phyloP scores from a whole-genome alignment of 164 flowering plant genomes.

The Chimonanthus salicifolius region DNA sequence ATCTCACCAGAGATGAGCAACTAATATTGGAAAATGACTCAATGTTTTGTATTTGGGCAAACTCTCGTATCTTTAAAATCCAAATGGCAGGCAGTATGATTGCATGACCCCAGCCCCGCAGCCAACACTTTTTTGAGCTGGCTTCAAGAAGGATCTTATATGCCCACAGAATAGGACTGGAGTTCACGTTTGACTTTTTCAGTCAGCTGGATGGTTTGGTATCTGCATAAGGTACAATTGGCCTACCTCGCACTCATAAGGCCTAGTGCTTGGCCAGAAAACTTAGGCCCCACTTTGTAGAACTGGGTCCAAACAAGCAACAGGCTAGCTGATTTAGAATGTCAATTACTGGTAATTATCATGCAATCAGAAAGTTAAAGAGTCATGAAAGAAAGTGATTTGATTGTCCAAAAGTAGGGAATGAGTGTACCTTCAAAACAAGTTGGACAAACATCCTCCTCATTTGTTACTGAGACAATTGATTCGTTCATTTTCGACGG shows the following conservation, averaged over 20 bases:
- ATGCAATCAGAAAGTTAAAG: not conserved
- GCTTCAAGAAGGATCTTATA: no score
- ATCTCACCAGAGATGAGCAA: no score
- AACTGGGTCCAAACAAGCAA: not conserved
- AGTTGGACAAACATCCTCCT: conserved; percentile 78
- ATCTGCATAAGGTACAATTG: not conserved
- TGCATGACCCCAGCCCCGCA: no score
- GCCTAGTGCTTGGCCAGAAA: not conserved
- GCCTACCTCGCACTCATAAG: not conserved
- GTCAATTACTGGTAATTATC: not conserved
- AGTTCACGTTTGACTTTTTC: not conserved
- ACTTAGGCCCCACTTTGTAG: not conserved
- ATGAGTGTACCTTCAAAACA: conserved; percentile 71
- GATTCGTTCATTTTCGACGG: conserved; percentile 26
- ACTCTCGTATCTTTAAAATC: no score
- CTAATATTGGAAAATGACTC: no score
- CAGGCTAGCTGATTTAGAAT: not conserved
- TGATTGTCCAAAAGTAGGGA: not conserved
- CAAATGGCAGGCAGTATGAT: no score
- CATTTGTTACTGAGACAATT: conserved; percentile 27
- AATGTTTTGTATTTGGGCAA: no score
- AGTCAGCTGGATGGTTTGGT: not conserved
- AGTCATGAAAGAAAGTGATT: not conserved
- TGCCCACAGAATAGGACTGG: no score
- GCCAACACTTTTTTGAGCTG: no score